Base-by-base conservation (phyloP, 164 flowering plant genomes). In the Buxus sempervirens region DNA sequence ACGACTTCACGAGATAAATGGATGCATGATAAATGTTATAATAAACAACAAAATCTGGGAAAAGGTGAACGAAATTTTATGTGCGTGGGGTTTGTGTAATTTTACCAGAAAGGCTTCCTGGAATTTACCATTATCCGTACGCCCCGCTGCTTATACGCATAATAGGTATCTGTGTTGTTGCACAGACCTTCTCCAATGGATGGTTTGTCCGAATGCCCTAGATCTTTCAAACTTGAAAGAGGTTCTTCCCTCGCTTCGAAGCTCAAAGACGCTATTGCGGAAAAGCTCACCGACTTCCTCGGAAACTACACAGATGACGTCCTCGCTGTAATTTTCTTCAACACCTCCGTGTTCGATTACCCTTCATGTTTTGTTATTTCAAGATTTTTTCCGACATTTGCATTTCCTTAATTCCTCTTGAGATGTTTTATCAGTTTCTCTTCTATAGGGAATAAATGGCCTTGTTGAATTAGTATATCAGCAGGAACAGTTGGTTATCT, bases 271-370 rank as follows among this genome's bases (percentile, higher is more conserved):
- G 19, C 66, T 26, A 63, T 75, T 63, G 7, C 71, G 5, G 25
- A 66, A n/a, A 71, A 73, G 63, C 83, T 80, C 75, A 19, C 64
- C 60, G 62, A 72, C 7, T 77, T 78, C 68, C 63, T 80, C 14
- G 75, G 67, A 0, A 54, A 72, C 64, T 70, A 66, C 66, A 23
- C 72, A 5, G 85, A 80, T 62, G 78, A 82, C 67, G 79, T 82
- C 38, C 85, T 82, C 67, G 80, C 85, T 70, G 85, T 82, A 78
- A 58, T 68, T 14, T 15, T 27, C 32, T 68, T 49, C 58, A 10
- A 22, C 0, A 49, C 26, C 48, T 27, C 25, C 23, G 4, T 74
- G 19, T 54, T 10, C 18, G 20, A 14, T 53, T 13, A 14, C 19
- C 21, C n/a, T 21, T 21, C 18, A 13, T 32, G 38, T 32, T 32